Evolutionary conservation across 2,329 filamentous ascomycete genomes (phyloP), one percentile per base, ranked within the genome.

Genomic region (Colletotrichum sp.): DNA sequence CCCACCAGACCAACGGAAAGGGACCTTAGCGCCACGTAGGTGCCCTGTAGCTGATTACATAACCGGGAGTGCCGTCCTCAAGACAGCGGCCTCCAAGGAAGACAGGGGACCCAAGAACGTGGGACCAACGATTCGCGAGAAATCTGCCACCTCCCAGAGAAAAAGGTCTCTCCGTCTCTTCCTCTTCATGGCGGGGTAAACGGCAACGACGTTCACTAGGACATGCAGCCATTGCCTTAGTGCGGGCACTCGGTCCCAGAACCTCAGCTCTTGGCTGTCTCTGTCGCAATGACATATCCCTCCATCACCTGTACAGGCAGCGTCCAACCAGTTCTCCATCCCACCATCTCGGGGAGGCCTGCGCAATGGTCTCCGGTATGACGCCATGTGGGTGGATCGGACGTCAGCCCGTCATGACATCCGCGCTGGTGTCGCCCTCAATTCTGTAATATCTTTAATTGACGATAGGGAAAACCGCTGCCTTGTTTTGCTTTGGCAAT

Each of bases 351-450:
- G 48, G 61, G n/a, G 43, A 48, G 64, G 60, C 60, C 43, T 71
- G 58, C 71, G 48, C 68, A 32, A 72, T 60, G 62, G 34, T 71
- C 38, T 26, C 73, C 69, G 73, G 73, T 72, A 75, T 75, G 73
- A 75, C 69, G 73, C 65, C 69, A 72, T 75, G 16, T 21, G 18
- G 69, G 69, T 72, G 72, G 72, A 61, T 70, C 62, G 30, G 26
- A 18, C 43, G 67, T 28, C 60, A 15, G 61, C 28, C 26, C 56
- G 48, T 65, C 58, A 70, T 34, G 64, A 58, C 55, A 34, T 6
- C 8, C 30, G 61, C n/a, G 15, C 61, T 32, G 34, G 32, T 26
- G 32, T 16, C n/a, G 32, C 34, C n/a, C 16, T 15, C 26, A 58
- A 30, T 12, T 64, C 13, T 38, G 13, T 38, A 9, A 30, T 32